Percentiles rank a stretch among this genome's conserved stretches.
Conservation (phyloP, 305 asterid species). For the Solanum hybrid region DNA sequence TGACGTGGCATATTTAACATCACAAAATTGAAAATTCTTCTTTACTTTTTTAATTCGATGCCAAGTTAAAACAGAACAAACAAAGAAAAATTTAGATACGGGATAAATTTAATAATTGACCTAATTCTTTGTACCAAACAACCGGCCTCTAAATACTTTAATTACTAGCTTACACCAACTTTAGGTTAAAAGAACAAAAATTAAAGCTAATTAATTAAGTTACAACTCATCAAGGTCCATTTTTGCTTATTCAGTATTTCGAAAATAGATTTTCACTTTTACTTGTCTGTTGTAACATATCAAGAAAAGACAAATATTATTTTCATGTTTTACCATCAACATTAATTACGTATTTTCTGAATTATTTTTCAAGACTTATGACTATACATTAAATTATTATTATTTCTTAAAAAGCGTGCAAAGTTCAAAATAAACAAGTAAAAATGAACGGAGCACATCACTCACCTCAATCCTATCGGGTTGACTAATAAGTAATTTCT, state of each 20-base stretch:
- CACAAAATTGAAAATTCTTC: no score
- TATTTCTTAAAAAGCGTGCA: no score
- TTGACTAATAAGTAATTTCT: background rate
- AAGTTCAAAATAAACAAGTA: background rate
- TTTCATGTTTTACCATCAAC: background rate
- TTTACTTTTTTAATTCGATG: no score
- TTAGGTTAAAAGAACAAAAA: background rate
- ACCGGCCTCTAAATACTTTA: background rate
- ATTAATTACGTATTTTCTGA: no score
- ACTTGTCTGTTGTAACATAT: background rate
- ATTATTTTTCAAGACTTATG: background rate
- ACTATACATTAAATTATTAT: background rate
- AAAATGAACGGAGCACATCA: background rate
- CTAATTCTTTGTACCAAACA: background rate
- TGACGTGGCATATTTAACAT: background rate
- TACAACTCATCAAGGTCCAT: background rate
- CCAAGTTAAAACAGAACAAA: background rate
- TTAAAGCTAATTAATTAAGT: background rate
- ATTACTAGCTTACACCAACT: background rate
- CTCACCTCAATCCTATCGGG: background rate
- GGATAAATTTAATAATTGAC: background rate
- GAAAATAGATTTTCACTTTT: background rate
- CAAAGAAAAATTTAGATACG: no score
- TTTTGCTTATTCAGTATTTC: background rate
- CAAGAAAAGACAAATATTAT: background rate